These are phyloP conservation scores for Beverwykella pulmonaria DNA, from an alignment of 495 filamentous ascomycete species.

Conservation along the genomic window DNA sequence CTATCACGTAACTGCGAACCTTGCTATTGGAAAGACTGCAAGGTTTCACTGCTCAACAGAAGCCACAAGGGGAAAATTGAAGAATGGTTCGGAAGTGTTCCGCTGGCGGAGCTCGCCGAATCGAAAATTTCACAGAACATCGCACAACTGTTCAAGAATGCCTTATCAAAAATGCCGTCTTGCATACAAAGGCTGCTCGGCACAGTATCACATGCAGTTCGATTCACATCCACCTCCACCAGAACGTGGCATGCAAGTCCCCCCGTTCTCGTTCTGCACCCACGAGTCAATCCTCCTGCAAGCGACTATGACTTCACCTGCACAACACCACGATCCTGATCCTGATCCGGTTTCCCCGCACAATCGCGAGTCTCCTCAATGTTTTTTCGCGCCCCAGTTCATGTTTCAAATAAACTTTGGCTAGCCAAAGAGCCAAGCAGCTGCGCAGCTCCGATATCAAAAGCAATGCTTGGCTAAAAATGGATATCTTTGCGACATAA, in stretches of 20 bases:
- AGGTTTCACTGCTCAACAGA: background rate
- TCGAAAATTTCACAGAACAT: no score
- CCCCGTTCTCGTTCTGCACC: no score
- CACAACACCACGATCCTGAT: background rate
- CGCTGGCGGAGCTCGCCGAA: background rate
- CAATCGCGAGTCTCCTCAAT: background rate
- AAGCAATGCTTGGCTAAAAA: background rate
- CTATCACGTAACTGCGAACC: background rate
- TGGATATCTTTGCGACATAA: background rate
- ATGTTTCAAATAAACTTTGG: constrained; percentile 1
- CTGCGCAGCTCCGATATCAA: background rate
- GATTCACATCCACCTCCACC: no score
- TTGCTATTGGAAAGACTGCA: background rate
- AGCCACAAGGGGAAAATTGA: background rate
- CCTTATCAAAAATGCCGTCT: no score
- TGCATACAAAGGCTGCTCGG: no score
- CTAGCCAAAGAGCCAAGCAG: background rate
- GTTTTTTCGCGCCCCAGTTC: background rate
- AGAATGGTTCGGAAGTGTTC: background rate
- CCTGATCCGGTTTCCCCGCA: background rate
- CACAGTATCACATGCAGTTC: no score
- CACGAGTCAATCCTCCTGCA: background rate
- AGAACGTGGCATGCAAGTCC: no score
- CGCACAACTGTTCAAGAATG: no score
- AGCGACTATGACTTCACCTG: background rate